Evolutionary conservation across 768 basidiomycete genomes (phyloP), one percentile per base, ranked within the genome.

Genomic region (Pluteus cervinus): DNA sequence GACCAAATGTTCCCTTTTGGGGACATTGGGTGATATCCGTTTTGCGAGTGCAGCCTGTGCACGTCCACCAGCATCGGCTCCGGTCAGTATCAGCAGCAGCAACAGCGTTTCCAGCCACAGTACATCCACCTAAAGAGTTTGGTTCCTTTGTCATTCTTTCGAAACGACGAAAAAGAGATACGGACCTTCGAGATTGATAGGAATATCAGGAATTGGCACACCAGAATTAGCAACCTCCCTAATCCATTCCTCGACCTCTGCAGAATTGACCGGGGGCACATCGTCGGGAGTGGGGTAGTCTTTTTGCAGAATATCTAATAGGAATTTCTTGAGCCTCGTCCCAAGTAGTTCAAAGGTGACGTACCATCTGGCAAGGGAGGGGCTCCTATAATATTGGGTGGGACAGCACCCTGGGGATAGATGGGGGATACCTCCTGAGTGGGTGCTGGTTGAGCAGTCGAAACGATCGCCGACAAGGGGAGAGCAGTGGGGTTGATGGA

Each of bases 61-160:
- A 86, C 10, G 83, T 81, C 83, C 82, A 87, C 85, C 85, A 87
- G 58, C 83, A 85, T 14, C 75, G 65, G 8, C 55, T 59, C 5
- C 53, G 26, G 52, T 84, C 79, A 8, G 64, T 60, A 25, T 66
- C 67, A 11, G 73, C 78, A 3, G 70, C 74, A 4, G 62, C 49
- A 51, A 86, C 83, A 24, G 72, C 67, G 2, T n/a, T n/a, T n/a
- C n/a, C n/a, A n/a, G n/a, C n/a, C n/a, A n/a, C n/a, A n/a, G 73
- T 52, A 52, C 86, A 88, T 34, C 72, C 72, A 45, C 73, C 73
- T 68, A 36, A 33, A 36, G n/a, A n/a, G n/a, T n/a, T n/a, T n/a
- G n/a, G n/a, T n/a, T n/a, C n/a, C n/a, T n/a, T 20, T 30, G 17
- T 42, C 28, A 24, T 39, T 38, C 26, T 18, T 11, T 16, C 21